Conservation (phyloP, 257 asterid genomes). For the Buddleja alternifolia region DNA sequence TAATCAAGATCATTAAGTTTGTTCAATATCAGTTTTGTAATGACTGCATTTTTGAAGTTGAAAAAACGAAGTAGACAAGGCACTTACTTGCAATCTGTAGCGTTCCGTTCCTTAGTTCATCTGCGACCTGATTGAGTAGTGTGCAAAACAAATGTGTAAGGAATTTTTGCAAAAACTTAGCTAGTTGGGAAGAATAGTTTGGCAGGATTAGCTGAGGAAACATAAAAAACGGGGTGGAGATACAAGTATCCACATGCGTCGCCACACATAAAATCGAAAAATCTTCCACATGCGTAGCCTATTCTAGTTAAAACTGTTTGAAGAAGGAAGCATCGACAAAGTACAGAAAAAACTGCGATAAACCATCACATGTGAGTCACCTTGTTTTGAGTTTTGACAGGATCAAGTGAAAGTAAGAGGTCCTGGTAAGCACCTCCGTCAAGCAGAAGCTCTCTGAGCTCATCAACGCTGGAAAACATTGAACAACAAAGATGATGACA, state of each 20-base stretch:
- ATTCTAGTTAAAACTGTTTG: neutral
- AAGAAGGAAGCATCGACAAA: neutral
- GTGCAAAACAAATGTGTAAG: conserved; percentile 24
- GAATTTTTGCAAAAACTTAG: conserved; percentile 18
- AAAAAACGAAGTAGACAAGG: conserved; percentile 19
- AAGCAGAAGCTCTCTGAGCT: conserved; percentile 75
- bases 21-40: conserved; percentile 9
- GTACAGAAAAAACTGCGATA: neutral
- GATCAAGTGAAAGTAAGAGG: conserved; percentile 79
- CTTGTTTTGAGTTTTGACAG: conserved; percentile 80
- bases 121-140: conserved; percentile 65
- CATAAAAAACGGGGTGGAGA: neutral
- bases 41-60: conserved; percentile 17
- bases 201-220: conserved; percentile 10
- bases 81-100: conserved; percentile 93
- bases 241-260: neutral
- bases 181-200: neutral
- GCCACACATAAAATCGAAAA: neutral
- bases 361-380: conserved; percentile 47
- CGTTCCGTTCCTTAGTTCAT: conserved; percentile 80
- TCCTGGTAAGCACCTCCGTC: conserved; percentile 82
- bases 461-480: conserved; percentile 67
- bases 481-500: conserved; percentile 18
- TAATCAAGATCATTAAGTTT: conserved; percentile 21
- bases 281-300: too few species aligned